These are phyloP conservation scores for Umbelopsis ramanniana DNA, from an alignment of 192 early-diverging fungal species.

Conservation along the genomic window DNA sequence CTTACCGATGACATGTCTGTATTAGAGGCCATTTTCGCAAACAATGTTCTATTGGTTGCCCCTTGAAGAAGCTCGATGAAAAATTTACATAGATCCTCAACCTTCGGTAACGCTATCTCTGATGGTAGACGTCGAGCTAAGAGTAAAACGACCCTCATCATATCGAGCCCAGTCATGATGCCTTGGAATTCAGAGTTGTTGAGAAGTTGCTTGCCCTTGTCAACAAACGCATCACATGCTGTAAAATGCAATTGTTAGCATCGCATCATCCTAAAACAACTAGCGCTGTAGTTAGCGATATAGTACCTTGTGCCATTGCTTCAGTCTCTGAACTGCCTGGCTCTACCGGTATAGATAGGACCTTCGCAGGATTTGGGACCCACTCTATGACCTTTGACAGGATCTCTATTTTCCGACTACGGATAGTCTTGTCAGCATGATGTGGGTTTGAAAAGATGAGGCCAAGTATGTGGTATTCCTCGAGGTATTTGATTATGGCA, in stretches of 20 bases:
- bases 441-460: conserved; percentile 35
- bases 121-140: neutral
- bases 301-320: neutral
- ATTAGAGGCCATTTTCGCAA: neutral
- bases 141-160: neutral
- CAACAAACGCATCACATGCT: neutral
- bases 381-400: conserved; percentile 47
- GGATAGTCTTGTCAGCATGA: conserved; percentile 37
- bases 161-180: neutral
- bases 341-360: conserved; percentile 18
- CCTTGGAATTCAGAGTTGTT: neutral
- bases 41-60: neutral
- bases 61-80: neutral
- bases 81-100: neutral
- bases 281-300: neutral
- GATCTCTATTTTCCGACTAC: conserved; percentile 50
- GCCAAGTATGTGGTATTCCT: conserved; percentile 40
- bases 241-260: neutral
- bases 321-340: neutral
- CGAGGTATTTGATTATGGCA: conserved; percentile 42
- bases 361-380: conserved; percentile 36
- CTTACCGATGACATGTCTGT: neutral
- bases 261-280: neutral
- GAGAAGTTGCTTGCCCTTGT: neutral
- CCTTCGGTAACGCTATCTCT: neutral